Evolutionary conservation across 2,329 filamentous ascomycete genomes (phyloP).

Genomic region (Chrysosphaeria jannelii): DNA sequence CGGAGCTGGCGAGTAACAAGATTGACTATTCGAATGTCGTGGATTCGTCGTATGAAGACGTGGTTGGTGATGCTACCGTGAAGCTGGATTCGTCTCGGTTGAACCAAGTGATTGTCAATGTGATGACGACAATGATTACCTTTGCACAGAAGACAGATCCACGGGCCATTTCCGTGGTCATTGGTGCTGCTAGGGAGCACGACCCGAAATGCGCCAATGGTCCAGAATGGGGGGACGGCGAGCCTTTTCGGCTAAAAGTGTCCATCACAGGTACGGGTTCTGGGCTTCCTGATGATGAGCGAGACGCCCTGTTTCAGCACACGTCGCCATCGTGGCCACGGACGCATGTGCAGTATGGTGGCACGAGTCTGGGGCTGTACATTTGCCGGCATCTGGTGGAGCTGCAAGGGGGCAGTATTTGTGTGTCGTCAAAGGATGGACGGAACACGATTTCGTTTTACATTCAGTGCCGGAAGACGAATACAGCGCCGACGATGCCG

Average conservation of each 20-base stretch:
- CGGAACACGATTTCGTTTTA: slow-evolving; percentile 57
- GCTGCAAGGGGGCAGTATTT: slow-evolving; percentile 49
- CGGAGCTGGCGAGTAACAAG: slow-evolving; percentile 38
- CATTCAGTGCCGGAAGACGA: slow-evolving; percentile 28
- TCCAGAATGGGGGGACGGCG: slow-evolving; percentile 40
- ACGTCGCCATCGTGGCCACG: slow-evolving; percentile 49
- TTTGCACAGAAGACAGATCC: slow-evolving; percentile 29
- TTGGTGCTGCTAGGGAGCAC: slow-evolving; percentile 23
- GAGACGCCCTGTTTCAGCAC: slow-evolving; percentile 43
- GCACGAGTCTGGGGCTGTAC: slow-evolving; percentile 47
- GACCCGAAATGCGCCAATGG: not conserved
- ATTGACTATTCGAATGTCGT: slow-evolving; percentile 41
- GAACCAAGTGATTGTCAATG: slow-evolving; percentile 44
- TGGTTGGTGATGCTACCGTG: slow-evolving; percentile 25
- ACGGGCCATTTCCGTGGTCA: slow-evolving; percentile 28
- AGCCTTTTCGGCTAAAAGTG: slow-evolving; percentile 41
- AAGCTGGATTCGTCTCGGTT: slow-evolving; percentile 47
- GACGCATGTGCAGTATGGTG: slow-evolving; percentile 51
- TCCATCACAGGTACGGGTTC: slow-evolving; percentile 43
- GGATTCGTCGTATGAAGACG: slow-evolving; percentile 31
- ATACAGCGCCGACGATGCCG: slow-evolving; percentile 1
- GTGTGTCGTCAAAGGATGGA: slow-evolving; percentile 33
- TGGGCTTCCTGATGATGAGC: slow-evolving; percentile 38
- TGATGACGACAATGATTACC: slow-evolving; percentile 38
- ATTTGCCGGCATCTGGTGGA: slow-evolving; percentile 50